Base-by-base conservation (phyloP, 768 basidiomycete species). In the Psilocybe sp. region DNA sequence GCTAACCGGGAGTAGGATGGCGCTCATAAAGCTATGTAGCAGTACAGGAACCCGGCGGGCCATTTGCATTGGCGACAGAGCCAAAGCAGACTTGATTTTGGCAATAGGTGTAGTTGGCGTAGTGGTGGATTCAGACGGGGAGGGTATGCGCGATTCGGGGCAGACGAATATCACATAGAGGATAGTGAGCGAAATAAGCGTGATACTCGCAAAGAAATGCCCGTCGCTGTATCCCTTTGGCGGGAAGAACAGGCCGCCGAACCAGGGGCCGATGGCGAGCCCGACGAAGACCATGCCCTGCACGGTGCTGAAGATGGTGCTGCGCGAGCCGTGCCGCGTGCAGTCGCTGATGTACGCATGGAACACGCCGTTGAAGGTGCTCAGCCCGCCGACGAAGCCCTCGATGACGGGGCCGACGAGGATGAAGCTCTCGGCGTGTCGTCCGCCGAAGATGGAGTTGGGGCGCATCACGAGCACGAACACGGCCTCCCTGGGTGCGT, bases 401-500 rank as follows among this genome's bases (percentile, higher is more conserved):
- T 96, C 93, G 4, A 90, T 62, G 12, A 87, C 70, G 0, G 92
- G 89, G 1, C 91, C 89, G 45, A 89, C 64, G 18, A 95, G 69
- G 43, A 97, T 80, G 38, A 92, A 71, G 35, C 79, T 77, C 61
- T 92, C 89, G 1, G 83, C 85, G 60, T 89, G 64, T 37, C 63
- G 62, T 20, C 67, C 23, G 23, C 23, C 66, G 44, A 78, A 75
- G 15, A 76, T 47, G 10, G 74, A 66, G n/a, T 69, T 50, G 34
- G 81, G 77, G 1, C 76, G 78, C 52, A 90, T 88, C 9, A 90
- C 87, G n/a, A 93, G 73, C 40, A 92, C 75, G 61, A 92, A 91
- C 23, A 80, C 77, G 15, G 84, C 59, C 60, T 96, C 93, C 67
- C 92, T 96, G 57, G 46, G 19, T 54, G 40, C 20, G 37, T 52